A percentile compares a stretch with the other conserved stretches of the same genome.
phyloP scores from a whole-genome alignment of 2,329 filamentous ascomycete species.

The Fusarium sp. region DNA sequence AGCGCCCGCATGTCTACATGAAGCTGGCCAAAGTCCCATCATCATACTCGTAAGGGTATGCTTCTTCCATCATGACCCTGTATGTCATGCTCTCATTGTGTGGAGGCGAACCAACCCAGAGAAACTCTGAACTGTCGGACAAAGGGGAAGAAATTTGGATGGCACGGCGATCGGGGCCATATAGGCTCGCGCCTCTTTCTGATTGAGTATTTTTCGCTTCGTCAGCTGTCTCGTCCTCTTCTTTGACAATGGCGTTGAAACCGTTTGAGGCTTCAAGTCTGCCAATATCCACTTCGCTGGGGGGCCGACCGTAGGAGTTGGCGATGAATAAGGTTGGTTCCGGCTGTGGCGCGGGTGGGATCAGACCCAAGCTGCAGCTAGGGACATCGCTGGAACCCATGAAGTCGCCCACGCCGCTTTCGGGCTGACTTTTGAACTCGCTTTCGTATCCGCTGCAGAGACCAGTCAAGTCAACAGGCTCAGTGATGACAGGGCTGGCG shows the following conservation, averaged over 20 bases:
- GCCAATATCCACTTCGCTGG: background rate
- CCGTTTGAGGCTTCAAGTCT: background rate
- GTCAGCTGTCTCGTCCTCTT: background rate
- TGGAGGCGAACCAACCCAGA: background rate
- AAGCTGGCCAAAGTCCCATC: background rate
- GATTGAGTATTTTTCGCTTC: background rate
- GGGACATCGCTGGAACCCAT: background rate
- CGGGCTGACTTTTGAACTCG: background rate
- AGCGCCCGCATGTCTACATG: background rate
- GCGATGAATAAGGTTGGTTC: background rate
- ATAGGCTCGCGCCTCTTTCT: background rate
- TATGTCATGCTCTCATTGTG: background rate
- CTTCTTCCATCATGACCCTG: background rate
- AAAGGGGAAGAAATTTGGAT: background rate
- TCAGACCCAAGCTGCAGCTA: background rate
- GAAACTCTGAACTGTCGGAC: background rate
- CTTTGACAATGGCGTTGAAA: background rate
- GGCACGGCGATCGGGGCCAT: background rate
- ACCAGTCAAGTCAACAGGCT: too few relatives aligned
- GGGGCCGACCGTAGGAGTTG: fast-evolving
- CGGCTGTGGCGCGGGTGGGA: background rate
- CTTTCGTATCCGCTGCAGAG: background rate
- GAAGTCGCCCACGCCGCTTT: background rate
- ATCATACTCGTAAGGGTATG: background rate
- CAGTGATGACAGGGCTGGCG: too few relatives aligned